Evolutionary conservation across 192 early-diverging fungal genomes (phyloP).

Genomic region (Anaeromyces robustus): DNA sequence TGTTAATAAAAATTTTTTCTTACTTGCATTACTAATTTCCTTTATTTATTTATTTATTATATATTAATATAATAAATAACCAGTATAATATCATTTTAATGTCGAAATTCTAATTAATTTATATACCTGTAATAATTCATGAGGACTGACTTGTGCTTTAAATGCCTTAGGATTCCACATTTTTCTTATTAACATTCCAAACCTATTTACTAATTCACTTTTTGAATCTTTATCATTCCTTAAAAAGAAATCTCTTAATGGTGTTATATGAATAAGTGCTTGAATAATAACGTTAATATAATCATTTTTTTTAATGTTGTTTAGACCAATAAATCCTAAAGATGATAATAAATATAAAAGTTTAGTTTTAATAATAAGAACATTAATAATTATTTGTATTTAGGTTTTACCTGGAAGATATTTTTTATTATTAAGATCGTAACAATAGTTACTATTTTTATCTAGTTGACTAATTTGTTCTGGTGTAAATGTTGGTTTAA

Average conservation of each 20-base stretch:
- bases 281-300: slow-evolving; percentile 88
- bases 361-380: background rate
- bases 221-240: slow-evolving; percentile 20
- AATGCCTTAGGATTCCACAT: slow-evolving; percentile 87
- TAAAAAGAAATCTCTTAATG: slow-evolving; percentile 72
- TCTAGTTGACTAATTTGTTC: slow-evolving; percentile 56
- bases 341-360: background rate
- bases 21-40: slow-evolving; percentile 72
- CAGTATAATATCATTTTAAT: no score
- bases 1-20: slow-evolving; percentile 59
- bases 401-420: slow-evolving; percentile 54
- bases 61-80: no score
- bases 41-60: slow-evolving; percentile 2
- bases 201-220: slow-evolving; percentile 44
- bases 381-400: no score
- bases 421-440: slow-evolving; percentile 69
- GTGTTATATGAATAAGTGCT: slow-evolving; percentile 67
- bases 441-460: slow-evolving; percentile 30
- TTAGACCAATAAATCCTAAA: slow-evolving; percentile 77
- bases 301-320: slow-evolving; percentile 89
- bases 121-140: slow-evolving; percentile 73
- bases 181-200: slow-evolving; percentile 65
- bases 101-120: background rate
- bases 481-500: slow-evolving; percentile 62
- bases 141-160: slow-evolving; percentile 88